Evolutionary conservation across 208 protist genomes (phyloP), one percentile per base, ranked within the genome.

Genomic region (Leishmania martiniquensis): DNA sequence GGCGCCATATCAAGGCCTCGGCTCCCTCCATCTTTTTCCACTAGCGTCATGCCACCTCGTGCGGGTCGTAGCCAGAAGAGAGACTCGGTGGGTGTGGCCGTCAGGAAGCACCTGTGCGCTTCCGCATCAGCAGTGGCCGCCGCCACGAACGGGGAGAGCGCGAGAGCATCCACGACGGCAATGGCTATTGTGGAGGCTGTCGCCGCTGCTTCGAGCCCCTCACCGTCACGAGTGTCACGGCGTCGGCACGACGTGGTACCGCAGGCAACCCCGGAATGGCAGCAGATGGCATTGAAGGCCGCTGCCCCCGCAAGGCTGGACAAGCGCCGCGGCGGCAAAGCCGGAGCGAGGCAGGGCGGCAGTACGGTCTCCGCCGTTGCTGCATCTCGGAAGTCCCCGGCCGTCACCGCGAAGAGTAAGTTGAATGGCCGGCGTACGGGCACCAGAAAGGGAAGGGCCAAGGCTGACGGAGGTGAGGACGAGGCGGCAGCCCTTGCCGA

Each of bases 241-340:
- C 84, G 76, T 2, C 77, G 78, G 20, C 13, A 34, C 6, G 84
- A 76, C 10, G 29, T 87, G 3, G 55, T 74, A 1, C 84, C 84
- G 52, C 84, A 85, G 52, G 72, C 84, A 2, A 49, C 76, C 3
- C 84, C 84, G 20, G 78, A 73, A 42, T 86, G 83, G 83, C 83
- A 86, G 57, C 76, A 77, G 72, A 62, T 78, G 66, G 83, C 75
- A 12, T 47, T 86, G 17, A 76, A 77, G 42, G 76, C 80, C 12
- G 83, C 75, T 10, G 82, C 77, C 5, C 72, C 72, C 6, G 37
- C 77, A 51, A 72, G 63, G 68, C 75, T 76, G n/a, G 20, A n/a
- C 67, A 72, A 72, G 67, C 67, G 67, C 67, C n/a, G n/a, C n/a
- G 45, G 47, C 39, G 22, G 39, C 45, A 15, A 25, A 54, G 67